Conservation (phyloP, 2,329 filamentous ascomycete species). For the Aspergillus brunneoviolaceus region DNA sequence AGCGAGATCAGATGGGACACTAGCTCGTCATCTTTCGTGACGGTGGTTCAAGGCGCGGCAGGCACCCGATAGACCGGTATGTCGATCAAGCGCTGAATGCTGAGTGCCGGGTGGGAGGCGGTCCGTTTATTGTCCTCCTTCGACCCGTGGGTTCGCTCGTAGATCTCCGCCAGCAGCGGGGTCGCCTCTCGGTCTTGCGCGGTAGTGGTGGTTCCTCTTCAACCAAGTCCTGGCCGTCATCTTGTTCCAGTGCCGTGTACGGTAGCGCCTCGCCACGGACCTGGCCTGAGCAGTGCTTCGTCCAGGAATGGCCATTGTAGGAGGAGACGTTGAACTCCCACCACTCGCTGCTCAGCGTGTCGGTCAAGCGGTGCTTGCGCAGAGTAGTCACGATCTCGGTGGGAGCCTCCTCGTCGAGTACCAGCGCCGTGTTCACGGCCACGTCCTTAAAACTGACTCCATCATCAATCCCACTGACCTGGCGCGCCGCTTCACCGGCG, state of each 20-base stretch:
- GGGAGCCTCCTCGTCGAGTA: constrained; percentile 18
- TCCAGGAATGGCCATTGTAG: constrained; percentile 19
- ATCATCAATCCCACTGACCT: background rate
- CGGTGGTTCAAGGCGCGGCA: constrained; percentile 32
- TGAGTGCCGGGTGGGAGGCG: background rate
- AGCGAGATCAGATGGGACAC: constrained; percentile 32
- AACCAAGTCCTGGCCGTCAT: too few relatives aligned
- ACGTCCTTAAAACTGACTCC: constrained; percentile 19
- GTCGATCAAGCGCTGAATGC: constrained; percentile 11
- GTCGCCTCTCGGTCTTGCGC: background rate
- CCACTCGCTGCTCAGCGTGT: constrained; percentile 21
- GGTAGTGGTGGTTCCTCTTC: too few relatives aligned
- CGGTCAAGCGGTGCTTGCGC: constrained; percentile 13
- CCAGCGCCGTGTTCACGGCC: constrained; percentile 19
- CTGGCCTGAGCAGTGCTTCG: constrained; percentile 27
- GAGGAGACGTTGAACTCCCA: constrained; percentile 29
- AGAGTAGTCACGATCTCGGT: constrained; percentile 23
- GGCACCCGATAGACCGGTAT: constrained; percentile 18
- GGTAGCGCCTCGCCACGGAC: background rate
- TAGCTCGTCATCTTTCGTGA: constrained; percentile 31
- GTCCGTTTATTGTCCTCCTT: too few relatives aligned
- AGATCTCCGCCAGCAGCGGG: background rate
- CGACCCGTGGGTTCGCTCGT: background rate
- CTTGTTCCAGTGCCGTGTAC: too few relatives aligned
- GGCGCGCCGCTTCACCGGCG: too few relatives aligned